Conservation (phyloP, 306 rosid species). For the Quercus variabilis region DNA sequence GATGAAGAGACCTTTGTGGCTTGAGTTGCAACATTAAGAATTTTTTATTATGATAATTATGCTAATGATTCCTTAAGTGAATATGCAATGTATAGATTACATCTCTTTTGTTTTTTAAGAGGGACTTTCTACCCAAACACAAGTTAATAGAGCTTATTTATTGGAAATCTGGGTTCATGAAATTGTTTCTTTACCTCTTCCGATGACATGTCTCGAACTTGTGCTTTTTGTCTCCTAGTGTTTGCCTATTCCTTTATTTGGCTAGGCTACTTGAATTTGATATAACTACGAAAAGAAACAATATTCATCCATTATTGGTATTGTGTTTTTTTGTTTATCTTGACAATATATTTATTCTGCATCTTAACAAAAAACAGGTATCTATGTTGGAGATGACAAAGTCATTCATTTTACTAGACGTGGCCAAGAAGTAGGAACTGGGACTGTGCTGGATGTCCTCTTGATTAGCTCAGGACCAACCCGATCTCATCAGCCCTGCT, state of each 20-base stretch:
- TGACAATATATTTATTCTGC: slow-evolving; percentile 4
- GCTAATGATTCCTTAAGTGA: background rate
- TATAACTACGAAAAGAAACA: background rate
- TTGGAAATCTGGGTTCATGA: background rate
- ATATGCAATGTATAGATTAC: background rate
- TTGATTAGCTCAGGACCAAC: slow-evolving; percentile 78
- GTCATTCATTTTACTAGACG: slow-evolving; percentile 89
- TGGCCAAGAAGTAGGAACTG: slow-evolving; percentile 97
- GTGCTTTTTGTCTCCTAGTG: background rate
- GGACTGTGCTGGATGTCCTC: slow-evolving; percentile 73
- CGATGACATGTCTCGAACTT: background rate
- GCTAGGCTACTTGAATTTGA: slow-evolving; percentile 3
- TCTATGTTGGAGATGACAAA: slow-evolving; percentile 67
- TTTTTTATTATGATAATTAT: background rate
- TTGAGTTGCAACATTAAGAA: background rate
- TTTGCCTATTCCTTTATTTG: background rate
- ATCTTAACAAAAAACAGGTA: slow-evolving; percentile 42
- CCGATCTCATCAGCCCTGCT: slow-evolving; percentile 41
- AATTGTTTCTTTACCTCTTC: background rate
- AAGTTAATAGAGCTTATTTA: background rate
- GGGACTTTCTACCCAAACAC: background rate
- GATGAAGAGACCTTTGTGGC: background rate
- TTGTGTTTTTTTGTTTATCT: background rate
- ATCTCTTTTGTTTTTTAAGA: background rate
- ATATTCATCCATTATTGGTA: background rate